Evolutionary conservation across 2,329 filamentous ascomycete species (phyloP).

Genomic region (Clonostachys rosea): DNA sequence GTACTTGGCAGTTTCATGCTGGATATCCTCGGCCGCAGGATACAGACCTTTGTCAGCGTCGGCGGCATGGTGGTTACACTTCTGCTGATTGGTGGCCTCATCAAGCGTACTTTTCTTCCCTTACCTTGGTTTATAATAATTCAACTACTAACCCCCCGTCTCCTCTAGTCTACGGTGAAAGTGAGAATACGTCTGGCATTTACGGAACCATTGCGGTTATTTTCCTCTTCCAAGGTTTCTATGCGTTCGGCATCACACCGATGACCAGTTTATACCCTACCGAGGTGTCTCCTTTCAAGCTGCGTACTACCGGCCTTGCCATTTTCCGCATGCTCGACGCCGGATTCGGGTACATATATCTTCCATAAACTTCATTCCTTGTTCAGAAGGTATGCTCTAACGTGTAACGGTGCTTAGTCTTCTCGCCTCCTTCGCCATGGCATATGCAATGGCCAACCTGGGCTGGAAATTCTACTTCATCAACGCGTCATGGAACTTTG

Average conservation of each 20-base stretch:
- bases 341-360: slow-evolving; percentile 15
- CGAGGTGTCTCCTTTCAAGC: slow-evolving; percentile 21
- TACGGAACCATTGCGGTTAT: slow-evolving; percentile 29
- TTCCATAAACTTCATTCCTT: not conserved
- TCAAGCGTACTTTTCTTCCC: slow-evolving; percentile 10
- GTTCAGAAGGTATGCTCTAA: not conserved
- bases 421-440: slow-evolving; percentile 16
- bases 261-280: slow-evolving; percentile 24
- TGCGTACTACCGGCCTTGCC: slow-evolving; percentile 21
- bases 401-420: slow-evolving; percentile 6
- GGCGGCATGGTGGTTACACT: slow-evolving; percentile 13
- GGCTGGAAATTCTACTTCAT: slow-evolving; percentile 24
- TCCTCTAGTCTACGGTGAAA: slow-evolving; percentile 18
- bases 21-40: slow-evolving; percentile 22
- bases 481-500: slow-evolving; percentile 17
- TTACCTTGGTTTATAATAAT: too few relatives aligned
- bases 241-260: slow-evolving; percentile 23
- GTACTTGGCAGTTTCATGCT: slow-evolving; percentile 23
- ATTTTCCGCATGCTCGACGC: slow-evolving; percentile 18
- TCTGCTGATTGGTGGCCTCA: slow-evolving; percentile 14
- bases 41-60: slow-evolving; percentile 16
- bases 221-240: slow-evolving; percentile 25
- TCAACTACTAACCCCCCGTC: too few relatives aligned
- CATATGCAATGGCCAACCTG: slow-evolving; percentile 17
- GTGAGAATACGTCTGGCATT: slow-evolving; percentile 26